Percentiles rank a stretch among this genome's conserved stretches.
These are phyloP conservation scores for Suillus subluteus DNA, from an alignment of 768 basidiomycete genomes.

Conservation along the genomic window DNA sequence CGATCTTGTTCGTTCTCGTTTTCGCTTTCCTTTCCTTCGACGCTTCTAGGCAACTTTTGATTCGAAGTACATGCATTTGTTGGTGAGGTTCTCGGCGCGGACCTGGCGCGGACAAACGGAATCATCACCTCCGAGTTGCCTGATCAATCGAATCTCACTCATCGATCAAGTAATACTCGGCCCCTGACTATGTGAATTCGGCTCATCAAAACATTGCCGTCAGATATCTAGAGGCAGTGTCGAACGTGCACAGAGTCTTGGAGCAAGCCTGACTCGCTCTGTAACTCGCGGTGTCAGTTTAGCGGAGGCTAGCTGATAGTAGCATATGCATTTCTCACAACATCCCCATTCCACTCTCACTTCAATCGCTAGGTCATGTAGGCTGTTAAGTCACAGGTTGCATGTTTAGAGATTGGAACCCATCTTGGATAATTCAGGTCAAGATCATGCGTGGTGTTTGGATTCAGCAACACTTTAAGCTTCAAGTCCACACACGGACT, in stretches of 20 bases:
- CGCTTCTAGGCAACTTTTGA: not conserved
- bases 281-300: not conserved
- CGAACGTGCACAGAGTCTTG: not conserved
- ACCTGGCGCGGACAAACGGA: not conserved
- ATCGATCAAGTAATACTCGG: not conserved
- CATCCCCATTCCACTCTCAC: not conserved
- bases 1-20: not conserved
- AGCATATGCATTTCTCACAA: not conserved
- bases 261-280: not conserved
- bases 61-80: not conserved
- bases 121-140: not conserved
- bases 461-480: not conserved
- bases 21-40: not conserved
- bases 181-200: not conserved
- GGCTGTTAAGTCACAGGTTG: not conserved
- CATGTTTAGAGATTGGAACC: not conserved
- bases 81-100: not conserved
- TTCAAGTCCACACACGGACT: not conserved
- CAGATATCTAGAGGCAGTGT: conserved; percentile 1
- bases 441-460: not conserved
- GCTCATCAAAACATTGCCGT: not conserved
- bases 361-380: not conserved
- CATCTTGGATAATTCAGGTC: not conserved
- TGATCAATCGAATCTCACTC: not conserved
- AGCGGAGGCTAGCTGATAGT: not conserved